Evolutionary conservation across 2,329 filamentous ascomycete species (phyloP).

Genomic region (Trichoderma sp.): DNA sequence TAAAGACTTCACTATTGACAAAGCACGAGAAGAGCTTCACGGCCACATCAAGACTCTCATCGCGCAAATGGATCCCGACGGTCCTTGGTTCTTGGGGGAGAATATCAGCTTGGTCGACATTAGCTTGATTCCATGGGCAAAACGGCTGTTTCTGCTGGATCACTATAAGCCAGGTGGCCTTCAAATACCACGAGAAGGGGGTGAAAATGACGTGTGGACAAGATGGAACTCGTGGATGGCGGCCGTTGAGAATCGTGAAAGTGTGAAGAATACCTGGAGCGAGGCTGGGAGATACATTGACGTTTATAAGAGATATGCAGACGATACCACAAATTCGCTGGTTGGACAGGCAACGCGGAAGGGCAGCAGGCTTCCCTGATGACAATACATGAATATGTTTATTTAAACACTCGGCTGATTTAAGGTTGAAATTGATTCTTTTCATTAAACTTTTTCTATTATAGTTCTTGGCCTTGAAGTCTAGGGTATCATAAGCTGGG

Average conservation of each 20-base stretch:
- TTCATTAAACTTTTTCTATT: not conserved
- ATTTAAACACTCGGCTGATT: not conserved
- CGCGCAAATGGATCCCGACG: conserved; percentile 53
- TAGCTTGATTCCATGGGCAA: conserved; percentile 68
- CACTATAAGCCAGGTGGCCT: conserved; percentile 63
- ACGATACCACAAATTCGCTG: conserved; percentile 60
- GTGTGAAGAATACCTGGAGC: conserved; percentile 65
- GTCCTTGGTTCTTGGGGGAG: conserved; percentile 64
- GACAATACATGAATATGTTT: not conserved
- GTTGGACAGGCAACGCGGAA: conserved; percentile 60
- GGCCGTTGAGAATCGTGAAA: conserved; percentile 57
- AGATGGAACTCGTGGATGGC: conserved; percentile 64
- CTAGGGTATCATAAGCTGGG: not conserved
- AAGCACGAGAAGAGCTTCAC: conserved; percentile 57
- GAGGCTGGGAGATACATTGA: conserved; percentile 63
- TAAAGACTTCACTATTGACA: conserved; percentile 47
- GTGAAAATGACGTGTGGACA: conserved; percentile 55
- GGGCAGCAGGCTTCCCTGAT: conserved; percentile 50
- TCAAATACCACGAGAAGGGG: conserved; percentile 47
- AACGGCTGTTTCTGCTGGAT: conserved; percentile 69
- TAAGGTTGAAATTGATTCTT: not conserved
- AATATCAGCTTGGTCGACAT: conserved; percentile 67
- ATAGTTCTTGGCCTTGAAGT: not conserved
- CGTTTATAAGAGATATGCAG: conserved; percentile 66
- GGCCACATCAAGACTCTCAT: conserved; percentile 57